phyloP scores from a whole-genome alignment of 2,329 filamentous ascomycete species.

The Passalora sequoiae region DNA sequence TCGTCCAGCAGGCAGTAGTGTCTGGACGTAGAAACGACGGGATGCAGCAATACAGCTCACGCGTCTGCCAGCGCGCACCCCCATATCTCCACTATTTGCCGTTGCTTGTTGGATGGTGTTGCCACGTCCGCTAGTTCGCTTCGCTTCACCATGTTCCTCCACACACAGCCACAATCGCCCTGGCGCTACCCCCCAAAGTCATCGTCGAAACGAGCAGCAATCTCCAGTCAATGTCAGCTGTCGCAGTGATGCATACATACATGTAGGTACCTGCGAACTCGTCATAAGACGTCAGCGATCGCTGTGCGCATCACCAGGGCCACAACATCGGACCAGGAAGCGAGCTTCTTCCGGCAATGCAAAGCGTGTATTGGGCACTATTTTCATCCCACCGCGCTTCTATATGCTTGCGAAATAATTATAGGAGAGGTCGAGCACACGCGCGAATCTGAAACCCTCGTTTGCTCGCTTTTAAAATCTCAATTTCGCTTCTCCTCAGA shows the following conservation, averaged over 20 bases:
- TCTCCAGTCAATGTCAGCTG: constrained; percentile 8
- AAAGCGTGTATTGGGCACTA: neutral
- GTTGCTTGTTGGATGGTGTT: too few relatives aligned
- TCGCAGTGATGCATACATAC: constrained; percentile 7
- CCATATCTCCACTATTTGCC: too few relatives aligned
- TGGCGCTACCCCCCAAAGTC: constrained; percentile 2
- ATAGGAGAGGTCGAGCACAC: neutral
- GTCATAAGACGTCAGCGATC: constrained; percentile 10
- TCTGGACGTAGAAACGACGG: too few relatives aligned
- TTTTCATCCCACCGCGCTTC: neutral
- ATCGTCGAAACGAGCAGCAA: constrained; percentile 2
- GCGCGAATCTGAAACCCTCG: constrained; percentile 1
- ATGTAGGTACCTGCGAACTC: too few relatives aligned
- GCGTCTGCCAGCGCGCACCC: too few relatives aligned
- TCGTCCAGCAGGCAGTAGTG: too few relatives aligned
- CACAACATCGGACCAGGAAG: neutral
- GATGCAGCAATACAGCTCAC: too few relatives aligned
- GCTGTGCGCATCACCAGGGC: constrained; percentile 2
- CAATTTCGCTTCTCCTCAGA: neutral
- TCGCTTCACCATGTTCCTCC: neutral
- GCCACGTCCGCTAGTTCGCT: neutral
- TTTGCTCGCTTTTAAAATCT: neutral
- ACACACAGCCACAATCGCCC: constrained; percentile 8
- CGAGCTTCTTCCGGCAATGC: constrained; percentile 3
- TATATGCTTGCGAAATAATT: too few relatives aligned